Base-by-base conservation (phyloP, 441 rosid species). In the Cnidoscolus chayamansa region DNA sequence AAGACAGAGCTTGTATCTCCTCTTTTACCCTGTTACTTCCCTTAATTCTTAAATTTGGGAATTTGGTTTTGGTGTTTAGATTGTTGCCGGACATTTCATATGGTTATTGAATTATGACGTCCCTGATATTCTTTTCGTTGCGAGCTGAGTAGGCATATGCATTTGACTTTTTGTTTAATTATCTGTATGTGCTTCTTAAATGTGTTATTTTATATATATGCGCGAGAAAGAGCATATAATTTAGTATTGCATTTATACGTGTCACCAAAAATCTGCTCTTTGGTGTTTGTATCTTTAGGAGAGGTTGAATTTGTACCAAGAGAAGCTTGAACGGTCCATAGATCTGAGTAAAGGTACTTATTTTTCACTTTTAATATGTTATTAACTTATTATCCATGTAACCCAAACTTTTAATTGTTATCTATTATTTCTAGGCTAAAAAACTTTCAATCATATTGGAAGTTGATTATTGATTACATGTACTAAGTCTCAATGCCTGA, bases 1-100 rank as follows among this genome's bases (percentile, higher is more conserved):
- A 91, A 93, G 83, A 83, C 96, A 6, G 98, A 95, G 84, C 89
- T 93, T 50, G 99, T 93, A 87, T 77, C 85, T 79, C n/a, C 62
- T 68, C 67, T 45, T 51, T 20, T 65, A 60, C 20, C n/a, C 0
- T 57, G 35, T 63, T 56, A 1, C 0, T 59, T 51, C 8, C 20
- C 12, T 13, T 72, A 1, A 65, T 45, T 62, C 25, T 73, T 47
- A 9, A 4, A 32, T 48, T 31, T 50, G 30, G 37, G 16, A 40
- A 1, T 30, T 64, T 63, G 69, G 19, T 67, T 55, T 43, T 74
- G 70, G 0, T 10, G 19, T 17, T 73, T 71, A 32, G 50, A 65
- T 7, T 72, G 76, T 50, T 65, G 17, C 16, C 59, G 2, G 65
- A 55, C 20, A 4, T 63, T 73, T 54, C 73, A 47, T 53, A 59